Evolutionary conservation across 129 eudicot species (phyloP).

Genomic region (Artemisia argyi): DNA sequence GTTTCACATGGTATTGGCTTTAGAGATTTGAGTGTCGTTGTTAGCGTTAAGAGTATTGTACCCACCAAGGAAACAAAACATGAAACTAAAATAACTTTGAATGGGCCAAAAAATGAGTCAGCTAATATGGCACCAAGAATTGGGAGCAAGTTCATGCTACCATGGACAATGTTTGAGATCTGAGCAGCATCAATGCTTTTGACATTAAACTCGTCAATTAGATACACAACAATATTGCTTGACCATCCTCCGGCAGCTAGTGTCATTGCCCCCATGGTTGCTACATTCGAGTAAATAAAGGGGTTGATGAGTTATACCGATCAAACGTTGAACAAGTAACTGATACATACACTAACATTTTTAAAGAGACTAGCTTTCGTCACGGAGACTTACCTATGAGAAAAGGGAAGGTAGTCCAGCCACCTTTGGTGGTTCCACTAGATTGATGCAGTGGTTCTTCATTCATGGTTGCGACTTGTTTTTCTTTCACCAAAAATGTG

Average conservation of each 20-base stretch:
- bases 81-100: slow-evolving; percentile 37
- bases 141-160: slow-evolving; percentile 39
- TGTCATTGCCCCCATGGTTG: slow-evolving; percentile 42
- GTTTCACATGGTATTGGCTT: slow-evolving; percentile 28
- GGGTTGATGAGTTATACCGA: background rate
- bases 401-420: slow-evolving; percentile 1
- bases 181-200: slow-evolving; percentile 60
- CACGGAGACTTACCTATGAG: background rate
- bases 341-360: background rate
- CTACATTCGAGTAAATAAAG: slow-evolving; percentile 20
- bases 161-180: slow-evolving; percentile 40
- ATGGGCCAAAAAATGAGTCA: slow-evolving; percentile 47
- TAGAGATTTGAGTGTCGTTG: slow-evolving; percentile 15
- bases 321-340: background rate
- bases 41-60: slow-evolving; percentile 16
- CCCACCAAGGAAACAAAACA: slow-evolving; percentile 38
- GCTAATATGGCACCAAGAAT: slow-evolving; percentile 53
- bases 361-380: too few species aligned
- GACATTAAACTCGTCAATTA: slow-evolving; percentile 40
- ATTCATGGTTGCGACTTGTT: background rate
- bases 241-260: slow-evolving; percentile 53
- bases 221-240: slow-evolving; percentile 44
- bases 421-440: background rate
- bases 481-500: background rate
- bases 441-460: background rate